These are phyloP conservation scores for Linum lewisii DNA, from an alignment of 345 rosid genomes.

Conservation along the genomic window DNA sequence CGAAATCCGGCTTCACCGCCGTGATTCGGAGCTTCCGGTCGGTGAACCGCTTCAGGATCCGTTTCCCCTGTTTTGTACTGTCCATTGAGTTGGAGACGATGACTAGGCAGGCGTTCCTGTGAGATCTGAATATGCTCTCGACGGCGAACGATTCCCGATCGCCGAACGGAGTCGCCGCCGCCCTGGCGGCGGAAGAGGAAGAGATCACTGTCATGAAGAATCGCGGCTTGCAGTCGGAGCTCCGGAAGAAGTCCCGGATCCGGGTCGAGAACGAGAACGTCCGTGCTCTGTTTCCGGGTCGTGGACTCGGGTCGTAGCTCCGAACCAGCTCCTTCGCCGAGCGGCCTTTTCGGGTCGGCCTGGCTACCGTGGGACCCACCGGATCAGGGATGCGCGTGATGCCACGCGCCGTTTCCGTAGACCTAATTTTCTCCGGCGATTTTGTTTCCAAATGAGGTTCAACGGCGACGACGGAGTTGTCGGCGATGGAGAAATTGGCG, in stretches of 20 bases:
- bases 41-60: slow-evolving; percentile 36
- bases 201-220: slow-evolving; percentile 98
- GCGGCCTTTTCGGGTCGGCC: neutral
- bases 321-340: neutral
- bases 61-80: slow-evolving; percentile 38
- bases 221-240: slow-evolving; percentile 42
- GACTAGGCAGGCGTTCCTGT: slow-evolving; percentile 56
- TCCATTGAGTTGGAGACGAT: slow-evolving; percentile 69
- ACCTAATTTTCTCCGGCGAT: slow-evolving; percentile 19
- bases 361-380: slow-evolving; percentile 17
- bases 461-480: slow-evolving; percentile 22
- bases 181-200: slow-evolving; percentile 26
- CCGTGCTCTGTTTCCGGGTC: slow-evolving; percentile 20
- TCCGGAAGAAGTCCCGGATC: slow-evolving; percentile 37
- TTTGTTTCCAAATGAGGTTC: slow-evolving; percentile 20
- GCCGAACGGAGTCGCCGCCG: slow-evolving; percentile 32
- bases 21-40: slow-evolving; percentile 41
- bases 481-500: slow-evolving; percentile 12
- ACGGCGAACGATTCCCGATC: slow-evolving; percentile 45
- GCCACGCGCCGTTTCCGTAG: slow-evolving; percentile 46
- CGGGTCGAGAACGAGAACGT: slow-evolving; percentile 41
- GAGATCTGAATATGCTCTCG: slow-evolving; percentile 58
- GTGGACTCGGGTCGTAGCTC: slow-evolving; percentile 13
- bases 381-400: slow-evolving; percentile 29
- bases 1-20: slow-evolving; percentile 56